A percentile compares a stretch with the other conserved stretches of the same genome.
These are phyloP conservation scores for Carex parvula DNA, from an alignment of 176 grass and related monocot genomes.

Conservation along the genomic window DNA sequence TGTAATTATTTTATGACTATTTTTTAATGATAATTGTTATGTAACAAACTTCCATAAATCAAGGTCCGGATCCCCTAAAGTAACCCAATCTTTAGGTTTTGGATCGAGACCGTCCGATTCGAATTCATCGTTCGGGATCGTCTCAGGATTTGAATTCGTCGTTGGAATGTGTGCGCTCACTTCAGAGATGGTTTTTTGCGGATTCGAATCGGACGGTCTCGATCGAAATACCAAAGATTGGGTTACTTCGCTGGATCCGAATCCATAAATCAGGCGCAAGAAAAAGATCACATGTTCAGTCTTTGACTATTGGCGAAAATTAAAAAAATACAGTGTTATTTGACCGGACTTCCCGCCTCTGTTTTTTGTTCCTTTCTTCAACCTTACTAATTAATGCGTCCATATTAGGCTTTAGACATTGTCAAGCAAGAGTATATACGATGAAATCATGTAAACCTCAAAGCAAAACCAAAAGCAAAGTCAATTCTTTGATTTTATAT, in stretches of 20 bases:
- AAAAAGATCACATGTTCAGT: not conserved
- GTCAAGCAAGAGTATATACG: not conserved
- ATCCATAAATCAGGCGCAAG: not conserved
- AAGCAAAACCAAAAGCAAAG: not conserved
- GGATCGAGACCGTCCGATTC: too few species aligned
- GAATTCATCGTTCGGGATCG: too few species aligned
- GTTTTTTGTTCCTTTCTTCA: not conserved
- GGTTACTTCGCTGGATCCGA: too few species aligned
- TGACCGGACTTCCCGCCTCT: not conserved
- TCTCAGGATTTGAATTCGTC: too few species aligned
- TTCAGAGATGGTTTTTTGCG: too few species aligned
- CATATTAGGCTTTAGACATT: not conserved
- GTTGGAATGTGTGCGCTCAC: too few species aligned
- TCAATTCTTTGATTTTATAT: not conserved
- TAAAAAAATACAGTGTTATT: not conserved
- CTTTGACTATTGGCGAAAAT: not conserved
- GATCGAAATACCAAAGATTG: too few species aligned
- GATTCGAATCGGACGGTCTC: too few species aligned
- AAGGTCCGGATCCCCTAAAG: not conserved
- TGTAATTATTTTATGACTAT: not conserved
- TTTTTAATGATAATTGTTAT: not conserved
- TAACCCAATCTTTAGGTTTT: too few species aligned
- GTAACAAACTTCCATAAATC: not conserved
- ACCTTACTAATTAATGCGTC: not conserved
- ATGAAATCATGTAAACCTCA: not conserved